Percentiles rank a stretch among this genome's conserved stretches.
Conservation (phyloP, 371 early-diverging fungal species). For the Polyrhizophydium stewartii region DNA sequence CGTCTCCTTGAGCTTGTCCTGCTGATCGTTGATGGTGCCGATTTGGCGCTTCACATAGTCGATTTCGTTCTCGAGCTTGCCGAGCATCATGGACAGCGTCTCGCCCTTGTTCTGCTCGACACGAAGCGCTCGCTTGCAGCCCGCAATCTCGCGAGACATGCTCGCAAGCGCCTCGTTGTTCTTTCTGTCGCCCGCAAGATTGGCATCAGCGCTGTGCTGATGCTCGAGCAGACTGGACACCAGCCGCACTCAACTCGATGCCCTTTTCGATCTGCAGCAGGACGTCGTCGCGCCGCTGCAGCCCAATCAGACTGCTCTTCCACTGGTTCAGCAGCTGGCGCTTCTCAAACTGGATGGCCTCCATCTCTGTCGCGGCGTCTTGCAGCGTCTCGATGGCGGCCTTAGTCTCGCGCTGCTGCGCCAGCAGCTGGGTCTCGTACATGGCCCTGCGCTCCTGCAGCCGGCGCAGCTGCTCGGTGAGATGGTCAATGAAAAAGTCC, state of each 20-base stretch:
- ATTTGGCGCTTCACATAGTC: constrained; percentile 42
- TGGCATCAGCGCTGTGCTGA: background rate
- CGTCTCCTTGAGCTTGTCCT: constrained; percentile 38
- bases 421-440: constrained; percentile 43
- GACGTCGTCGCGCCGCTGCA: constrained; percentile 46
- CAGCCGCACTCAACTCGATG: constrained; percentile 26
- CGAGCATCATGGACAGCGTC: constrained; percentile 33
- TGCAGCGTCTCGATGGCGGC: constrained; percentile 49
- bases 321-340: constrained; percentile 54
- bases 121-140: constrained; percentile 36
- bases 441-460: constrained; percentile 45
- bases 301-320: constrained; percentile 47
- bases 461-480: constrained; percentile 42
- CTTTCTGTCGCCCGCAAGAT: constrained; percentile 12
- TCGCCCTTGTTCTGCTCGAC: constrained; percentile 44
- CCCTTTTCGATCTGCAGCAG: constrained; percentile 36
- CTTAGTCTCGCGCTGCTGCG: constrained; percentile 49
- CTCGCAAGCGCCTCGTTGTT: constrained; percentile 33
- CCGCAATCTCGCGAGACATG: constrained; percentile 42
- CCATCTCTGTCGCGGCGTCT: constrained; percentile 53
- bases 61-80: constrained; percentile 42
- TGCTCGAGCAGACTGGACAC: background rate
- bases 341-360: constrained; percentile 57
- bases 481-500: constrained; percentile 52
- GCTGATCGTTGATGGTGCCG: constrained; percentile 29